A percentile compares a stretch with the other conserved stretches of the same genome.
These are phyloP conservation scores for Verruconis gallopava DNA, from an alignment of 2,329 filamentous ascomycete genomes.

Conservation along the genomic window DNA sequence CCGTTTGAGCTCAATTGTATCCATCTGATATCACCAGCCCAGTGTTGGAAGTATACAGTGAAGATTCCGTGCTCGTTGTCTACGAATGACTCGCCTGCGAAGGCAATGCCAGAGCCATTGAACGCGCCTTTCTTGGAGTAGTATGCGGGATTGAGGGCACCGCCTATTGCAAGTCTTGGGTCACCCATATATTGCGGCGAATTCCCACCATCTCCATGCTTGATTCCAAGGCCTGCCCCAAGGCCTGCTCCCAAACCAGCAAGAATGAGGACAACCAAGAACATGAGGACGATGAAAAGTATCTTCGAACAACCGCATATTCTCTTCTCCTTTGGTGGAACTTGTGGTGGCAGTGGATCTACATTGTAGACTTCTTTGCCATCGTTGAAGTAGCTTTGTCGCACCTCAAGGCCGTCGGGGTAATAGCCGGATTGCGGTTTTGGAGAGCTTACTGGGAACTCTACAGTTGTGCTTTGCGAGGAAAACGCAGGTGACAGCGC, in stretches of 20 bases:
- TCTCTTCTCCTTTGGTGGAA: neutral
- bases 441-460: neutral
- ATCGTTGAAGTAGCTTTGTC: neutral
- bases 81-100: slow-evolving; percentile 32
- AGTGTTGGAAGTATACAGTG: slow-evolving; percentile 34
- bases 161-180: slow-evolving; percentile 25
- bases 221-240: neutral
- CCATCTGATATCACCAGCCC: slow-evolving; percentile 28
- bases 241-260: slow-evolving; percentile 2
- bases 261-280: neutral
- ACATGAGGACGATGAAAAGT: neutral
- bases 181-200: slow-evolving; percentile 11
- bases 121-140: slow-evolving; percentile 30
- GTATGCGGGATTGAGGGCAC: slow-evolving; percentile 26
- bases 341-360: neutral
- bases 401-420: neutral
- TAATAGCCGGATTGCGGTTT: neutral
- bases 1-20: slow-evolving; percentile 25
- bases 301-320: neutral
- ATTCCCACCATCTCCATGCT: neutral
- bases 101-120: slow-evolving; percentile 33
- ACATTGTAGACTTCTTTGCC: slow-evolving; percentile 1
- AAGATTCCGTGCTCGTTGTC: slow-evolving; percentile 25
- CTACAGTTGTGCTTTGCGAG: neutral
- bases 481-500: neutral